These are phyloP conservation scores for Asterionellopsis glacialis DNA, from an alignment of 108 stramenopile species.

Conservation along the genomic window DNA sequence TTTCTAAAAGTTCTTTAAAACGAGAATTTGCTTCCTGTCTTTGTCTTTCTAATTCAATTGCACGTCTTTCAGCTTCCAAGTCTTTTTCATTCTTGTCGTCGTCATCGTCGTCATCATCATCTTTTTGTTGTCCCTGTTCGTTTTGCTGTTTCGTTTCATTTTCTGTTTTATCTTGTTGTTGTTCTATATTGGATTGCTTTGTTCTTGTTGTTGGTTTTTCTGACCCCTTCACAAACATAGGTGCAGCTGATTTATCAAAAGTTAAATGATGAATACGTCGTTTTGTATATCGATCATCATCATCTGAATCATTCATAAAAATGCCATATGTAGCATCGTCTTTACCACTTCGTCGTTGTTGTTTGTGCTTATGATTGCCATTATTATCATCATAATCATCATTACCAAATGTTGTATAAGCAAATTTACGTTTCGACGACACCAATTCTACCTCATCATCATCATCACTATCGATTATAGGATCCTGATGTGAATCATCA, in stretches of 20 bases:
- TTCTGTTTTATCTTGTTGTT: neutral
- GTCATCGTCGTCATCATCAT: neutral
- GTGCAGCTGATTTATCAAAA: neutral
- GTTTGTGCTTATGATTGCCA: neutral
- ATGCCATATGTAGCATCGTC: slow-evolving; percentile 38
- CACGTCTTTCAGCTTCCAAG: slow-evolving; percentile 4
- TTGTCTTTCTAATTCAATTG: slow-evolving; percentile 3
- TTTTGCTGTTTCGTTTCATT: neutral
- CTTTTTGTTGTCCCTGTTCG: slow-evolving; percentile 6
- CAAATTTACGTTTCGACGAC: slow-evolving; percentile 1
- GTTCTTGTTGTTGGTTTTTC: neutral
- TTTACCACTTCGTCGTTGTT: slow-evolving; percentile 3
- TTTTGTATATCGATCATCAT: slow-evolving; percentile 2
- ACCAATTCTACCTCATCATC: slow-evolving; percentile 10
- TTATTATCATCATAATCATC: slow-evolving; percentile 31
- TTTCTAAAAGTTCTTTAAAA: slow-evolving; percentile 16
- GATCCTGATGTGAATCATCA: slow-evolving; percentile 1
- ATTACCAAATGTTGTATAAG: slow-evolving; percentile 16
- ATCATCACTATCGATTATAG: slow-evolving; percentile 1
- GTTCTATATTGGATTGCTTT: neutral
- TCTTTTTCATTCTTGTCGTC: neutral
- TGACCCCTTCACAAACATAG: slow-evolving; percentile 4
- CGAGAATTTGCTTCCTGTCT: slow-evolving; percentile 32
- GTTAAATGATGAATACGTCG: neutral
- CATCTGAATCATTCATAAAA: slow-evolving; percentile 8